Evolutionary conservation across 163 green algal species (phyloP).

Genomic region (Prototheca wickerhamii): DNA sequence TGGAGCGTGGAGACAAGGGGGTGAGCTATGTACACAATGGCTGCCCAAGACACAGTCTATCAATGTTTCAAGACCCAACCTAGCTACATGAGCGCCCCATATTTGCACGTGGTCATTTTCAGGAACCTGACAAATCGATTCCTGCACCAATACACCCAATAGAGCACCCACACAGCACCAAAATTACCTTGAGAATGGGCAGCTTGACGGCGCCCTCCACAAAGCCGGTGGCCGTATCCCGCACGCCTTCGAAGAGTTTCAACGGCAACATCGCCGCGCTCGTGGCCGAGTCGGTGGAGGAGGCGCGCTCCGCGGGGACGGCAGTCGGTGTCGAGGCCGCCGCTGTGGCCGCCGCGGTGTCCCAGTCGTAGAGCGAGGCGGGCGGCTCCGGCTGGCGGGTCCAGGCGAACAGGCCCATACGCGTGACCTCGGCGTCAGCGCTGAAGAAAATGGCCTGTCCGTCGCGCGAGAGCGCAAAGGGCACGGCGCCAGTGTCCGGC

Average conservation of each 20-base stretch:
- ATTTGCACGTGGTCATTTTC: too few relatives aligned
- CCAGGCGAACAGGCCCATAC: conserved; percentile 21
- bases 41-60: too few relatives aligned
- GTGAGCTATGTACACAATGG: not conserved
- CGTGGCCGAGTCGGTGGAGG: not conserved
- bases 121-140: not conserved
- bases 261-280: too few relatives aligned
- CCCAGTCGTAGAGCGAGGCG: conserved; percentile 12
- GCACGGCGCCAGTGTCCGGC: not conserved
- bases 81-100: too few relatives aligned
- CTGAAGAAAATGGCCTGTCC: conserved; percentile 29
- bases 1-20: not conserved
- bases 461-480: conserved; percentile 11
- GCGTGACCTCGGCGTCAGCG: conserved; percentile 23
- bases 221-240: not conserved
- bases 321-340: conserved; percentile 7
- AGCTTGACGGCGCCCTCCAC: not conserved
- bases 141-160: not conserved
- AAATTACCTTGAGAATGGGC: conserved; percentile 1
- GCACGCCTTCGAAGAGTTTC: not conserved
- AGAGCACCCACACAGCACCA: not conserved
- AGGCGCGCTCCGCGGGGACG: not conserved
- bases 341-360: conserved; percentile 17
- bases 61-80: too few relatives aligned
- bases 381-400: conserved; percentile 6